Evolutionary conservation across 2,329 filamentous ascomycete species (phyloP).

Genomic region (Curvularia spicifera): DNA sequence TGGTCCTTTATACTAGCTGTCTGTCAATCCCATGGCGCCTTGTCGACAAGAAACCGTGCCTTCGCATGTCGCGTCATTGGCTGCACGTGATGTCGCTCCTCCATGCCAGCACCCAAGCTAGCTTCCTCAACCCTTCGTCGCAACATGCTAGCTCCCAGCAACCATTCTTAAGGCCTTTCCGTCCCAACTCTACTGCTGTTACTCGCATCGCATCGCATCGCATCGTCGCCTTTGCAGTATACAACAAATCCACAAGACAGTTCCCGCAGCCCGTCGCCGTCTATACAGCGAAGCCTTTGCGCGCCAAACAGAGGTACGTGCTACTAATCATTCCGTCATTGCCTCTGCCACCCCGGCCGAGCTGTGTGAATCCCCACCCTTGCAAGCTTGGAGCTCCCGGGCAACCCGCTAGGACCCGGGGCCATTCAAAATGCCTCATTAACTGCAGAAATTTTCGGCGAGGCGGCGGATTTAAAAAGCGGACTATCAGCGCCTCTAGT

Average conservation of each 20-base stretch:
- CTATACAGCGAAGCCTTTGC: not conserved
- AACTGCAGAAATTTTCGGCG: constrained; percentile 45
- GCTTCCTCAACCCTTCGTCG: constrained; percentile 14
- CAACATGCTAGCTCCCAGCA: constrained; percentile 17
- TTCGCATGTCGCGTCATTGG: constrained; percentile 19
- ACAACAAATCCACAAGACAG: not conserved
- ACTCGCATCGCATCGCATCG: not conserved
- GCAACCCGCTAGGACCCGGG: constrained; percentile 38
- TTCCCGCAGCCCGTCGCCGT: not conserved
- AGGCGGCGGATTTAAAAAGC: constrained; percentile 41
- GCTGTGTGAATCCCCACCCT: constrained; percentile 24
- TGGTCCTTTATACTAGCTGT: too few species aligned
- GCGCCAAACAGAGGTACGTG: constrained; percentile 38
- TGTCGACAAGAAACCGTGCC: constrained; percentile 2
- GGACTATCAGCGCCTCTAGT: constrained; percentile 26
- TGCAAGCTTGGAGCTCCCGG: constrained; percentile 33
- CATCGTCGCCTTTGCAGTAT: not conserved
- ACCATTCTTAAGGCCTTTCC: constrained; percentile 7
- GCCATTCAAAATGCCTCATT: constrained; percentile 49
- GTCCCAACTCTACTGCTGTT: not conserved
- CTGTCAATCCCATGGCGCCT: not conserved
- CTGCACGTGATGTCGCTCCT: constrained; percentile 15
- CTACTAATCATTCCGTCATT: constrained; percentile 10
- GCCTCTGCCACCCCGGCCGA: constrained; percentile 26
- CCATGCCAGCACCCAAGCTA: constrained; percentile 3